Evolutionary conservation across 1,284 basidiomycete genomes (phyloP).

Genomic region (Chiua sp.): DNA sequence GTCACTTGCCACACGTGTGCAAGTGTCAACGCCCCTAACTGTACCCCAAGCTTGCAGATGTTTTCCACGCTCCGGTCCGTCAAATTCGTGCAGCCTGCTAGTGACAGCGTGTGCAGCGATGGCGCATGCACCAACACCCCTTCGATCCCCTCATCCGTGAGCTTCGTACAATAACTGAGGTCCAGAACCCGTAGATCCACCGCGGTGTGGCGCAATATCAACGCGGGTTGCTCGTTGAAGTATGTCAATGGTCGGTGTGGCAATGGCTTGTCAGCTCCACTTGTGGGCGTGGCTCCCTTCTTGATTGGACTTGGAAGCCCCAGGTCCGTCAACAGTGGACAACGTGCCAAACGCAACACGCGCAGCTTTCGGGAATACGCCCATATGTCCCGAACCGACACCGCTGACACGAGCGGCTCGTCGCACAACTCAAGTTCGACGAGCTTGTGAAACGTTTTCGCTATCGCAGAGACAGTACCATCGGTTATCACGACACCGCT

Average conservation of each 20-base stretch:
- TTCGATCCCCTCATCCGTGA: constrained; percentile 83
- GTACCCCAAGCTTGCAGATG: constrained; percentile 75
- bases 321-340: constrained; percentile 73
- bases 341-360: constrained; percentile 76
- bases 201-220: constrained; percentile 64
- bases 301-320: constrained; percentile 72
- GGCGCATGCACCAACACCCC: constrained; percentile 84
- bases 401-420: constrained; percentile 74
- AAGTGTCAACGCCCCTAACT: constrained; percentile 83
- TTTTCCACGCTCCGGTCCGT: constrained; percentile 77
- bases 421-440: constrained; percentile 84
- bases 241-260: constrained; percentile 59
- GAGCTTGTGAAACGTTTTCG: constrained; percentile 76
- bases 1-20: constrained; percentile 84
- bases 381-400: constrained; percentile 84
- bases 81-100: constrained; percentile 84
- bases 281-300: constrained; percentile 31
- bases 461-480: constrained; percentile 73
- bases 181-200: constrained; percentile 80
- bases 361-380: constrained; percentile 77
- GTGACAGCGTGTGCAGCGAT: constrained; percentile 76
- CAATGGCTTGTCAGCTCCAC: constrained; percentile 48
- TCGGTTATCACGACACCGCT: constrained; percentile 77
- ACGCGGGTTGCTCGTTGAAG: constrained; percentile 62
- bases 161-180: constrained; percentile 70